phyloP scores from a whole-genome alignment of 345 rosid species.

The Melastoma malabathricum region DNA sequence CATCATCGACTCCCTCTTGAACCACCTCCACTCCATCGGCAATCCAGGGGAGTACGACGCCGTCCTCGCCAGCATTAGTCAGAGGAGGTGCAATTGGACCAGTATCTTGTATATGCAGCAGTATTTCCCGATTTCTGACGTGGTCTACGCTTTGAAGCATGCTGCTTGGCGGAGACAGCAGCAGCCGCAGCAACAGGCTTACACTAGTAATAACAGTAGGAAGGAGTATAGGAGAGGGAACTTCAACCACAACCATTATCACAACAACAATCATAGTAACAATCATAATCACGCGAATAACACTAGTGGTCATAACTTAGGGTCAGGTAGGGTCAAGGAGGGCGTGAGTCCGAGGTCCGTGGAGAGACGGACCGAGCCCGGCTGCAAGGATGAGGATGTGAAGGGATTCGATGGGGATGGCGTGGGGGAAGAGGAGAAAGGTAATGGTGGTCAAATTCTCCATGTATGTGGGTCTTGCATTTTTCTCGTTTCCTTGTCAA shows the following conservation, averaged over 20 bases:
- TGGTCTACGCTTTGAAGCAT: constrained; percentile 47
- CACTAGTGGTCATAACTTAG: constrained; percentile 15
- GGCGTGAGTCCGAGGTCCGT: constrained; percentile 9
- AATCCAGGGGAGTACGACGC: constrained; percentile 63
- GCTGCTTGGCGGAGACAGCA: constrained; percentile 44
- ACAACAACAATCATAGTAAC: constrained; percentile 28
- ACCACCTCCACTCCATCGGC: constrained; percentile 50
- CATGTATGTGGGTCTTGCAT: neutral
- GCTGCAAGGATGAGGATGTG: constrained; percentile 25
- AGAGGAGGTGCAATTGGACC: constrained; percentile 74
- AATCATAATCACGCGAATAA: constrained; percentile 22
- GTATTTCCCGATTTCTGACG: constrained; percentile 48
- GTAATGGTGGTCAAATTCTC: constrained; percentile 15
- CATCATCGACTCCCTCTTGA: constrained; percentile 63
- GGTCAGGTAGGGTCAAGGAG: constrained; percentile 8
- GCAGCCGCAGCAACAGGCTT: neutral
- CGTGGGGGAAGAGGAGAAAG: constrained; percentile 40
- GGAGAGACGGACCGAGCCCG: constrained; percentile 21
- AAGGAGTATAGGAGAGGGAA: constrained; percentile 49
- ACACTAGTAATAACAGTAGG: constrained; percentile 13
- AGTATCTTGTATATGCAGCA: constrained; percentile 78
- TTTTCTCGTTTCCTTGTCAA: neutral
- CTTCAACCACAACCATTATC: constrained; percentile 22
- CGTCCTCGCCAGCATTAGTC: constrained; percentile 42
- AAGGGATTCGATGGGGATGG: constrained; percentile 3